These are phyloP conservation scores for Chaetothyriales sp. DNA, from an alignment of 2,329 filamentous ascomycete species.

Conservation along the genomic window DNA sequence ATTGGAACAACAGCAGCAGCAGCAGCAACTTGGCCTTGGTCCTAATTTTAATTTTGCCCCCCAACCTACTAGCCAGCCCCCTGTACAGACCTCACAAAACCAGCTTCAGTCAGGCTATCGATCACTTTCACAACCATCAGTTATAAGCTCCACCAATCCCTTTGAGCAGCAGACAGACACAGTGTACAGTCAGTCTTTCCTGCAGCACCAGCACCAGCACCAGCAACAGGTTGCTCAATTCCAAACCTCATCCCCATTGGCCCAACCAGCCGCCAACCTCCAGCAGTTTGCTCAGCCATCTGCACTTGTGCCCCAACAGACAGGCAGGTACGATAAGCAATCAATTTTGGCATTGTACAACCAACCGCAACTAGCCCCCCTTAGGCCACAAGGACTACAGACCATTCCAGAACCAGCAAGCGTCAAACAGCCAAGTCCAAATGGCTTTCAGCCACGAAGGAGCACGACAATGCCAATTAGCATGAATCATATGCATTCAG, in stretches of 20 bases:
- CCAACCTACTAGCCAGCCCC: conserved; percentile 8
- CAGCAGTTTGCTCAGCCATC: conserved; percentile 11
- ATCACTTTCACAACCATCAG: neutral
- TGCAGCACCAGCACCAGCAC: conserved; percentile 7
- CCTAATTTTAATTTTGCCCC: conserved; percentile 14
- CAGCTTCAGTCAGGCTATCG: conserved; percentile 9
- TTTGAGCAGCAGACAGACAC: conserved; percentile 8
- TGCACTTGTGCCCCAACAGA: conserved; percentile 25
- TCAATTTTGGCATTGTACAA: conserved; percentile 34
- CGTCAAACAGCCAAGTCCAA: conserved; percentile 8
- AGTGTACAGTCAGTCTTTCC: conserved; percentile 1
- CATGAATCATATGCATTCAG: conserved; percentile 14
- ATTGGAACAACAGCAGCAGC: conserved; percentile 9
- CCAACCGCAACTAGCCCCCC: conserved; percentile 22
- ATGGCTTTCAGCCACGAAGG: conserved; percentile 17
- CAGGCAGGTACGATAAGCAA: conserved; percentile 31
- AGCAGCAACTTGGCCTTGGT: conserved; percentile 7
- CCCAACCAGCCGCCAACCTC: conserved; percentile 5
- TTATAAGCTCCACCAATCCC: conserved; percentile 1
- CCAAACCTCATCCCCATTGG: neutral
- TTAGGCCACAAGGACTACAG: conserved; percentile 20
- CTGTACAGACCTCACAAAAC: conserved; percentile 4
- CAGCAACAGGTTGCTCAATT: conserved; percentile 4
- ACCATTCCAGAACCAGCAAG: conserved; percentile 19
- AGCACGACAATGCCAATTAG: conserved; percentile 22